Evolutionary conservation across 106 monocot genomes (phyloP), one percentile per base, ranked within the genome.

Genomic region (Posidonia australis): DNA sequence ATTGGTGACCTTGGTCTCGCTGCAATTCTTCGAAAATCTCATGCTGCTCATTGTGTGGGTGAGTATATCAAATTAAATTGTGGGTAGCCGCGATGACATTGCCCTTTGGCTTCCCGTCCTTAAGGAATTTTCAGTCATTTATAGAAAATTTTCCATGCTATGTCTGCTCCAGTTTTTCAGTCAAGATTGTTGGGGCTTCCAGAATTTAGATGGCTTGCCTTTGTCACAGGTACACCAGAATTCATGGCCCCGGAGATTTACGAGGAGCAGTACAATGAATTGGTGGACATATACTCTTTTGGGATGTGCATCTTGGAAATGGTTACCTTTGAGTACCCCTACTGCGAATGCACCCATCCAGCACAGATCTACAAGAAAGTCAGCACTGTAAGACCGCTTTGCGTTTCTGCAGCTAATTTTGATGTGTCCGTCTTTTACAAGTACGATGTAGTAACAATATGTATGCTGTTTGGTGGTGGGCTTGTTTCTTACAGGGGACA

Each of bases 221-320:
- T 20, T 56, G 13, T 58, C 27, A 30, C 70, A 86, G 93, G 94
- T 17, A 96, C 94, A 1, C 94, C 90, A 0, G 94, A 96, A 46
- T 96, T 94, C 76, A 94, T 94, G 94, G 93, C 93, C 5, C 93
- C 93, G 0, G 93, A 93, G 79, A 86, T 94, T 5, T 94, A 94
- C 41, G 78, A 84, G 54, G 89, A 90, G 76, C 90, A 94, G 58
- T 94, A 94, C 74, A 90, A 94, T 49, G 94, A 94, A 67, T 65
- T 90, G 51, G 89, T 86, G 10, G 94, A 94, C 51, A 86, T 94
- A 22, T 94, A 94, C 74, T 94, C 94, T 14, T 94, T 94, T 58
- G 94, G 94, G 19, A 89, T 94, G 89, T 94, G 94, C 48, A 76
- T 94, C 5, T 67, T 94, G 42, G 94, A 94, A 72, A 94, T 94